phyloP scores from a whole-genome alignment of 1,139 yeast genomes.

The Pichia sp. region DNA sequence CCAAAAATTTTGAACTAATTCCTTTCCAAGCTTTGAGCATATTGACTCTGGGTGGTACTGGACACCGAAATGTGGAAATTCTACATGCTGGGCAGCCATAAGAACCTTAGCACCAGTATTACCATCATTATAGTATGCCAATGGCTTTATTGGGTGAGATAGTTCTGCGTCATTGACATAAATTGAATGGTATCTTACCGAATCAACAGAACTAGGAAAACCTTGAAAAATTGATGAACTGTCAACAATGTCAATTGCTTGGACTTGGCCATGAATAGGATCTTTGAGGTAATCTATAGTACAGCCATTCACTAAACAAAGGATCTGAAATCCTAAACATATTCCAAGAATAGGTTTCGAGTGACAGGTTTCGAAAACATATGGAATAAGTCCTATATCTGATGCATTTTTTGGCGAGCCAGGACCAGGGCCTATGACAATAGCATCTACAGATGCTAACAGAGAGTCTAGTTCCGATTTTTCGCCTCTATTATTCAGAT shows the following conservation, averaged over 20 bases:
- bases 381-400: slow-evolving; percentile 77
- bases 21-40: slow-evolving; percentile 67
- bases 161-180: slow-evolving; percentile 42
- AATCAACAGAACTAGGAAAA: slow-evolving; percentile 45
- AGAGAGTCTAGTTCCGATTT: slow-evolving; percentile 33
- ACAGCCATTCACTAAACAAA: slow-evolving; percentile 64
- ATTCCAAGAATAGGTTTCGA: slow-evolving; percentile 78
- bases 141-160: slow-evolving; percentile 40
- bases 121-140: slow-evolving; percentile 48
- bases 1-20: slow-evolving; percentile 62
- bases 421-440: slow-evolving; percentile 96
- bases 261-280: slow-evolving; percentile 86
- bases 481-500: slow-evolving; percentile 37
- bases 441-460: slow-evolving; percentile 58
- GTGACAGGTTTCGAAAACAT: slow-evolving; percentile 39
- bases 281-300: slow-evolving; percentile 47
- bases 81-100: slow-evolving; percentile 73
- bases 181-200: slow-evolving; percentile 88
- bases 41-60: slow-evolving; percentile 97
- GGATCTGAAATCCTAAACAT: slow-evolving; percentile 87
- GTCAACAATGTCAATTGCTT: slow-evolving; percentile 40
- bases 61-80: slow-evolving; percentile 79
- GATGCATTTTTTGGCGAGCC: slow-evolving; percentile 66
- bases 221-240: slow-evolving; percentile 38
- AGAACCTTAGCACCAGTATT: slow-evolving; percentile 37